Conservation (phyloP, 2,329 filamentous ascomycete genomes). For the Claviceps pazoutovae region DNA sequence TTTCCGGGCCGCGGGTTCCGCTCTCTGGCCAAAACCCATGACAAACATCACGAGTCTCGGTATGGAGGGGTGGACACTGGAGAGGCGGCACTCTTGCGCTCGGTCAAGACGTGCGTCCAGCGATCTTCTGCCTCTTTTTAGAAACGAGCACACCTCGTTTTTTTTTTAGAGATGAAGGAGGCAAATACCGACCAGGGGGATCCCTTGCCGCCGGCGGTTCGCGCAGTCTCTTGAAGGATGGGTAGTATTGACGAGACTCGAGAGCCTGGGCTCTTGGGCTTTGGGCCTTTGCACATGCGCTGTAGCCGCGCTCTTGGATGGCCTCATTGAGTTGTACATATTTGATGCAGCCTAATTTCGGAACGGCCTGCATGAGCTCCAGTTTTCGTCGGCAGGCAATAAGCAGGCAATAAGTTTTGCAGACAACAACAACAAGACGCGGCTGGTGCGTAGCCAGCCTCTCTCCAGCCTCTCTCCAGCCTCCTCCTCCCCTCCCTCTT, state of each 20-base stretch:
- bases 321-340: no score
- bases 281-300: background rate
- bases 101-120: slow-evolving; percentile 3
- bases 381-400: no score
- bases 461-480: background rate
- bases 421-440: no score
- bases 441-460: background rate
- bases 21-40: slow-evolving; percentile 1
- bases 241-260: background rate
- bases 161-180: no score
- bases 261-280: background rate
- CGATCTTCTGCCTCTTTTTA: background rate
- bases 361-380: background rate
- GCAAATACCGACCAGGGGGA: no score
- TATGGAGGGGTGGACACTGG: no score
- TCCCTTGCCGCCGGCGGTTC: no score
- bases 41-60: background rate
- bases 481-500: background rate
- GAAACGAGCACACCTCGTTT: background rate
- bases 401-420: no score
- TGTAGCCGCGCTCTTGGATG: background rate
- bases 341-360: background rate
- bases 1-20: background rate
- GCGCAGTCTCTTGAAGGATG: no score
- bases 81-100: background rate